Conservation (phyloP, 805 yeast genomes). For the Wickerhamiella shivajii region DNA sequence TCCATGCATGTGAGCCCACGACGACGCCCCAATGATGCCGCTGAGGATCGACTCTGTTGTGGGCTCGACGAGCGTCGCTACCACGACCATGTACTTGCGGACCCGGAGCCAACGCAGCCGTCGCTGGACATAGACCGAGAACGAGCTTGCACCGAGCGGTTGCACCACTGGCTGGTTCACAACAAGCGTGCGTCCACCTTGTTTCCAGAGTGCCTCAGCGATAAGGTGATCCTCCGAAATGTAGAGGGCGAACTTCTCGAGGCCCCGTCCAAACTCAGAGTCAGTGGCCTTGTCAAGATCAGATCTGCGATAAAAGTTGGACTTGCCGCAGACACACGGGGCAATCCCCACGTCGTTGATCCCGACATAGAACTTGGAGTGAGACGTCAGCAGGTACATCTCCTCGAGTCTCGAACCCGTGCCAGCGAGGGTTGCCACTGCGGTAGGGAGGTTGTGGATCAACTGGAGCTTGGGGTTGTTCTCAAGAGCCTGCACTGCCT, state of each 20-base stretch:
- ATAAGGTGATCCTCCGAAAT: slow-evolving; percentile 93
- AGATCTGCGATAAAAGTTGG: slow-evolving; percentile 58
- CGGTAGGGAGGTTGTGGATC: slow-evolving; percentile 65
- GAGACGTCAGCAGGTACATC: slow-evolving; percentile 71
- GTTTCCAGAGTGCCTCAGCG: slow-evolving; percentile 70
- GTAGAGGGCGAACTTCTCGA: slow-evolving; percentile 58
- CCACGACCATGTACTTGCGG: slow-evolving; percentile 71
- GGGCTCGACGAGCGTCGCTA: slow-evolving; percentile 76
- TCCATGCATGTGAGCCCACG: slow-evolving; percentile 33
- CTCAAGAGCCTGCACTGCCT: slow-evolving; percentile 42
- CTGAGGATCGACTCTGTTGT: slow-evolving; percentile 63
- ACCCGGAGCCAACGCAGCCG: slow-evolving; percentile 78
- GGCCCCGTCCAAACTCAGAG: slow-evolving; percentile 27
- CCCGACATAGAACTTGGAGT: slow-evolving; percentile 70
- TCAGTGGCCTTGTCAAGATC: slow-evolving; percentile 33
- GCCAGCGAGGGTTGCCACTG: slow-evolving; percentile 18
- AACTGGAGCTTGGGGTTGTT: slow-evolving; percentile 33
- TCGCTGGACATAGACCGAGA: slow-evolving; percentile 46
- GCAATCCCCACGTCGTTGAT: slow-evolving; percentile 62
- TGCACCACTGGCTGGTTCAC: slow-evolving; percentile 70
- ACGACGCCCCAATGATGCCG: slow-evolving; percentile 45
- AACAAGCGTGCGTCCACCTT: slow-evolving; percentile 60
- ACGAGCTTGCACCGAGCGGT: slow-evolving; percentile 35
- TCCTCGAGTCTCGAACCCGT: slow-evolving; percentile 66
- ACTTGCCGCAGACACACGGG: slow-evolving; percentile 86